Conservation (phyloP, 345 rosid species). For the Stellera chamaejasme region DNA sequence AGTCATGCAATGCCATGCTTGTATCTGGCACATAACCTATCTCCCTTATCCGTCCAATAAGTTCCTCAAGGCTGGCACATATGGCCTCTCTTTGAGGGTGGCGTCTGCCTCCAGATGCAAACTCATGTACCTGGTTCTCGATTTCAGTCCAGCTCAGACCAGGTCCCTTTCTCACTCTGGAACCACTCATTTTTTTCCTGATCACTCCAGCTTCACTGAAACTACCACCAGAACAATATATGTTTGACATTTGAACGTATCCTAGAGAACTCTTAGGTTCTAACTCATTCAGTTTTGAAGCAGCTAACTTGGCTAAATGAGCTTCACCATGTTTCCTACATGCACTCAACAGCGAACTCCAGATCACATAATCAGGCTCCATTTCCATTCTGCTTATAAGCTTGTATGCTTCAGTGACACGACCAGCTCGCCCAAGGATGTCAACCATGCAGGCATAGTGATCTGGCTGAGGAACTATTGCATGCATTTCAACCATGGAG, state of each 20-base stretch:
- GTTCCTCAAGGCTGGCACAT: slow-evolving; percentile 28
- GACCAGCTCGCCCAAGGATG: slow-evolving; percentile 79
- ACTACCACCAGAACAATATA: slow-evolving; percentile 61
- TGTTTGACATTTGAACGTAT: slow-evolving; percentile 77
- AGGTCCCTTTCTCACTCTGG: slow-evolving; percentile 66
- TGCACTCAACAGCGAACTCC: slow-evolving; percentile 57
- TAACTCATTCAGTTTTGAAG: slow-evolving; percentile 48
- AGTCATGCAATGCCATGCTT: slow-evolving; percentile 53
- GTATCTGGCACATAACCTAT: slow-evolving; percentile 72
- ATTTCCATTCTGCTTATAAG: slow-evolving; percentile 61
- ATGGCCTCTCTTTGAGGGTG: slow-evolving; percentile 56
- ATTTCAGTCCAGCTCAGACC: slow-evolving; percentile 88
- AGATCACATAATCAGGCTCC: slow-evolving; percentile 72
- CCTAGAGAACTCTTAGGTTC: slow-evolving; percentile 59
- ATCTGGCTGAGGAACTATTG: slow-evolving; percentile 53
- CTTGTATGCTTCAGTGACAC: slow-evolving; percentile 48
- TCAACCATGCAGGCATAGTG: slow-evolving; percentile 88
- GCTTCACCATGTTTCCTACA: slow-evolving; percentile 78
- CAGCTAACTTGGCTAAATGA: slow-evolving; percentile 49
- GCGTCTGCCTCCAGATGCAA: slow-evolving; percentile 64
- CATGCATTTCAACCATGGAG: slow-evolving; percentile 43
- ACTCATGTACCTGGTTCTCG: slow-evolving; percentile 55
- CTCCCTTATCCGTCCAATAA: slow-evolving; percentile 55
- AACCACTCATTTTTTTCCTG: slow-evolving; percentile 54
- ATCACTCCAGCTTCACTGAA: slow-evolving; percentile 50